Base-by-base conservation (phyloP, 805 yeast species). In the Henningerozyma blattae region DNA sequence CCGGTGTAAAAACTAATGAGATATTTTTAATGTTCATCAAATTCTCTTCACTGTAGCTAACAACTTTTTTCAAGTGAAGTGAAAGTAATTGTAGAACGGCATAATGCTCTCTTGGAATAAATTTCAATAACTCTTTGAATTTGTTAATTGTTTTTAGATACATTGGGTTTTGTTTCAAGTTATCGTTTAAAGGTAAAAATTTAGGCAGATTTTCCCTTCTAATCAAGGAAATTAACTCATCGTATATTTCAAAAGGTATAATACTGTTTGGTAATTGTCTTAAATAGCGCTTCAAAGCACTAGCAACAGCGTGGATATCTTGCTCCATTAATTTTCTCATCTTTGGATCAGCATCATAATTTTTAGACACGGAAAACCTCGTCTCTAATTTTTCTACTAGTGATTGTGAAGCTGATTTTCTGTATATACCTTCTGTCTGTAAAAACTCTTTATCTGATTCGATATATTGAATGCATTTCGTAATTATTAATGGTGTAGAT, bases 1-100 rank as follows among this genome's bases (percentile, higher is more conserved):
- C 85, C 3, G 98, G 97, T 1, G 95, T 94, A 65, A 91, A 91
- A 6, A 89, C 95, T 29, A 91, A 84, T 0, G 95, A 77, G 34
- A 91, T 59, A 48, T 91, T 86, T 55, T 76, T 76, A 45, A 70
- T 64, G 28, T 71, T 82, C 98, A 91, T 91, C 54, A 87, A 68
- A 52, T 87, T 91, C 29, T 58, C 50, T 10, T 55, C 56, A 30
- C 72, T 64, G 50, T 67, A 64, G 18, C 61, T 54, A 27, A 74
- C 71, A 22, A 91, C 77, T 35, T 62, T 57, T 30, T 65, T 58
- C 43, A 91, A 62, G 62, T 91, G 98, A 30, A 60, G 60, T 32
- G 80, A 62, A 27, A 91, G 59, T 28, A 61, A 44, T 36, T 58
- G 61, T 41, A 91, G 58, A 2, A 81, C 69, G 25, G 60, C 63